Evolutionary conservation across 306 rosid genomes (phyloP), one percentile per base, ranked within the genome.

Genomic region (Acacia crassicarpa): DNA sequence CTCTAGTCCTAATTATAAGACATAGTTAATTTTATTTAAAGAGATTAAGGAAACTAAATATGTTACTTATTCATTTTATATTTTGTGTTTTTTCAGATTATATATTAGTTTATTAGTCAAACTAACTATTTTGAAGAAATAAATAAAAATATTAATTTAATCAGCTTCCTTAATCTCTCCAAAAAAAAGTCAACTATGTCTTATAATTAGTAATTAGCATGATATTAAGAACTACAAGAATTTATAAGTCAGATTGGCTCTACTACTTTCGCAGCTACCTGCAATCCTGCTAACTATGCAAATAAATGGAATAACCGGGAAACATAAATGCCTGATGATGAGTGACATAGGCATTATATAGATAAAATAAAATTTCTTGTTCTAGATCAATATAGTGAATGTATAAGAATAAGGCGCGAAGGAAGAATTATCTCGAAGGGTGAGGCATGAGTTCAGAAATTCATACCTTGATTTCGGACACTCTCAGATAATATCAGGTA

Each of bases 401-500:
- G 17, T 70, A 23, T 22, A 45, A 69, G 74, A n/a, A 69, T 41
- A 41, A 3, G 11, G 35, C 43, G 38, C 9, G 11, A 76, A 22
- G 14, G 19, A 44, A 2, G 25, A 12, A 54, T 49, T 65, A 9
- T n/a, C 45, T 17, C 44, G 61, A 53, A 56, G 15, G 75, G 27
- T 9, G 77, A 17, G 27, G 71, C 35, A 22, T 20, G 23, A 14
- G 65, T 62, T 27, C 35, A 45, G 13, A 72, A 67, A 56, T 66
- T n/a, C 66, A 83, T 51, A 91, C 99, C 94, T 49, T 86, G 83
- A 81, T 83, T 88, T 87, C 84, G 91, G 72, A 95, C 82, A 71
- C 74, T 76, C 75, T 93, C 98, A 0, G 94, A 93, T 74, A 95
- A 84, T 81, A 93, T 84, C 84, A 93, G 82, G 86, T 87, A 92